These are phyloP conservation scores for Patellifolia procumbens DNA, from an alignment of 179 eudicot species.

Conservation along the genomic window DNA sequence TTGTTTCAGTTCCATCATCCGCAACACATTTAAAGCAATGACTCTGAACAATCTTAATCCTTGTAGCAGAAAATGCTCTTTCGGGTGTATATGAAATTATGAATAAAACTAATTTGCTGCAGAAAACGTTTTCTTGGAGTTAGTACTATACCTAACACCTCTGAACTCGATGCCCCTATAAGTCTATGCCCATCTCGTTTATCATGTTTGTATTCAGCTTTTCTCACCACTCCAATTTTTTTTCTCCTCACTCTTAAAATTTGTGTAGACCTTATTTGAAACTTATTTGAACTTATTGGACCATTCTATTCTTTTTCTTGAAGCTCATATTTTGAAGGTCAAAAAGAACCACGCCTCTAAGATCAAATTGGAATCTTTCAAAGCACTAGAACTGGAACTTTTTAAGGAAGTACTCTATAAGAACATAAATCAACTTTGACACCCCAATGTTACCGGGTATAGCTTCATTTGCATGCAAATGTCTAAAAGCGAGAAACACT, in stretches of 20 bases:
- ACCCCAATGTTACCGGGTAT: not conserved
- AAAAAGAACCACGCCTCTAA: not conserved
- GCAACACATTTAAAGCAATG: conserved; percentile 14
- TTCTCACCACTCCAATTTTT: too few species aligned
- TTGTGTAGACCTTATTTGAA: too few species aligned
- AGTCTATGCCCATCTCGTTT: not conserved
- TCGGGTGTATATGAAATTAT: not conserved
- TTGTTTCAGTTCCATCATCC: conserved; percentile 91
- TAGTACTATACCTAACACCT: not conserved
- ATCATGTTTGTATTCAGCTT: too few species aligned
- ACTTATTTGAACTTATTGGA: too few species aligned
- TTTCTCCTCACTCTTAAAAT: not conserved
- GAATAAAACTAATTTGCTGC: not conserved
- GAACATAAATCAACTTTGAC: not conserved
- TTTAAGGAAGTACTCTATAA: not conserved
- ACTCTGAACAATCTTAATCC: not conserved
- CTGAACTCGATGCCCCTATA: not conserved
- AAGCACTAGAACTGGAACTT: not conserved
- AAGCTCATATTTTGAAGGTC: not conserved
- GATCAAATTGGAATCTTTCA: not conserved
- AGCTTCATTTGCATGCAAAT: not conserved
- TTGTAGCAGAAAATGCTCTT: not conserved
- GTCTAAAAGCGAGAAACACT: not conserved
- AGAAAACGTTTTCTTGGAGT: not conserved
- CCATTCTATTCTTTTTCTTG: not conserved